Evolutionary conservation across 352 stramenopile species (phyloP), one percentile per base, ranked within the genome.

Genomic region (Aphanomyces cochlioides): DNA sequence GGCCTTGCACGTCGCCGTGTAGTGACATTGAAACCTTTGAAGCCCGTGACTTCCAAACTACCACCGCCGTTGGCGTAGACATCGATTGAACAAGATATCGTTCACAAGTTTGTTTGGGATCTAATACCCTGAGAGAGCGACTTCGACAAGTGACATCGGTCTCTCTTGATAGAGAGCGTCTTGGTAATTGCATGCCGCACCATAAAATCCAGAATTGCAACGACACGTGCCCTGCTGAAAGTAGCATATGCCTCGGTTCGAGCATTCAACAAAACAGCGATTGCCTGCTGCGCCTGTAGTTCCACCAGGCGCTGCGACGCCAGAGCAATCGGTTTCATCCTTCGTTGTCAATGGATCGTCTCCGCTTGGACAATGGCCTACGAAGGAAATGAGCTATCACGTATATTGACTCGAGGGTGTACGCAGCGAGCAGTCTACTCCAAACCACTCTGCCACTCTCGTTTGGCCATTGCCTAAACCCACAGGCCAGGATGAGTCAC

Each of bases 371-470:
- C 90, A 97, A 36, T 79, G 86, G 61, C 87, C 81, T 56, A 61
- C 21, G 38, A 56, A 53, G 10, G 38, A 1, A 48, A 57, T 17
- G 57, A 47, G 13, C 48, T 2, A 34, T 45, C 13, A 28, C 36
- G 58, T 17, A 6, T 21, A 28, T 3, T 40, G 3, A 38, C 48
- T 37, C 17, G 37, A n/a, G 19, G 39, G 69, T 77, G 47, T 79
- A 91, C 86, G 75, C 59, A 78, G 69, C 10, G 88, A 96, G 73
- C 91, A 98, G 60, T 96, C 89, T 17, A 83, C 72, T 6, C 90
- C 90, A 67, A 98, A 98, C 81, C 85, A 97, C 74, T 97, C 74
- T 3, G 87, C 76, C 40, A 86, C 78, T 70, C 98, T 92, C 3
- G 77, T 82, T 66, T 98, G 69, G 1, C 80, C 89, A 1, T 69